phyloP scores from a whole-genome alignment of 2,329 filamentous ascomycete species.

The Beauveria medogensis region DNA sequence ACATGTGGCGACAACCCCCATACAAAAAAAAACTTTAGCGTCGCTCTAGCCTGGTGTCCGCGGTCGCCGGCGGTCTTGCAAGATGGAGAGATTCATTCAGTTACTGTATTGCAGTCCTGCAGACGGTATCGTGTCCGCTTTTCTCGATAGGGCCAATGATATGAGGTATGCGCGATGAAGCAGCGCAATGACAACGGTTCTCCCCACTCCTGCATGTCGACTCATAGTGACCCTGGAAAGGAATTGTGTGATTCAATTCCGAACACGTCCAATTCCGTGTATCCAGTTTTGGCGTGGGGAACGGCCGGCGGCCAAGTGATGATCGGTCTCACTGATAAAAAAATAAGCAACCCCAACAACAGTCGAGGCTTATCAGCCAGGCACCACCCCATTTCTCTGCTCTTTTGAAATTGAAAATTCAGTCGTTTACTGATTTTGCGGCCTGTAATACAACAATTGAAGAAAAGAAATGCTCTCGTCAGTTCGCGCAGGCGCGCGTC shows the following conservation, averaged over 20 bases:
- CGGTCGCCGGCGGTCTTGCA: not conserved
- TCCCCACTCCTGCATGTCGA: not conserved
- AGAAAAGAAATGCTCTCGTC: constrained; percentile 1
- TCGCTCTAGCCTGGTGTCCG: not conserved
- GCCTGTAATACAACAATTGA: not conserved
- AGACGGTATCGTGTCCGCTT: not conserved
- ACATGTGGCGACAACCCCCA: constrained; percentile 1
- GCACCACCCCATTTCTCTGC: not conserved
- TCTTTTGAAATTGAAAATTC: not conserved
- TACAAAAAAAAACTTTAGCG: not conserved
- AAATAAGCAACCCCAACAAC: not conserved
- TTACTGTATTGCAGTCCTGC: not conserved
- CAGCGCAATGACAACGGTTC: not conserved
- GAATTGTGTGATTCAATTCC: constrained; percentile 1
- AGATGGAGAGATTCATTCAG: not conserved
- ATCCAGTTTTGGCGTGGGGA: constrained; percentile 1
- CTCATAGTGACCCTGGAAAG: not conserved
- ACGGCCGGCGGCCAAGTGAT: constrained; percentile 6
- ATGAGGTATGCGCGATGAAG: not conserved
- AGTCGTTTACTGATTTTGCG: not conserved
- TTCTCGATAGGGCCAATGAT: too few species aligned
- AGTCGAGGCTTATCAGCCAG: not conserved
- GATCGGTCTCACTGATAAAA: not conserved
- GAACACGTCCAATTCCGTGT: not conserved
- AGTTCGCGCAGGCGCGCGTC: constrained; percentile 4